These are phyloP conservation scores for Scedosporium boydii DNA, from an alignment of 2,329 filamentous ascomycete species.

Conservation along the genomic window DNA sequence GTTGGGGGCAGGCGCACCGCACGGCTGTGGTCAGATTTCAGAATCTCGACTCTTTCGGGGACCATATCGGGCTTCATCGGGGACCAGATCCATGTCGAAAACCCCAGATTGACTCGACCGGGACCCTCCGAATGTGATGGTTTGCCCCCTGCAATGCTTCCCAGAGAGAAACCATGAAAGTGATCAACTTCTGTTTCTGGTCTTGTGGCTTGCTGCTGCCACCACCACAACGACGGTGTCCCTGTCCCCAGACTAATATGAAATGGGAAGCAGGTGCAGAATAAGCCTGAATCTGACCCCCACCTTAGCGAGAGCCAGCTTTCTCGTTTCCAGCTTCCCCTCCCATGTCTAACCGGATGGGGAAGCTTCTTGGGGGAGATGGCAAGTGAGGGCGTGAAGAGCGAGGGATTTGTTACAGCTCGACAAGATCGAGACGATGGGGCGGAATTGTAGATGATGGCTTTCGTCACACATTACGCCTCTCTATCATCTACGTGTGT, in stretches of 20 bases:
- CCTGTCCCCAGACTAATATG: neutral
- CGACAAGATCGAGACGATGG: too few species aligned
- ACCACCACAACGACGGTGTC: neutral
- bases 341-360: neutral
- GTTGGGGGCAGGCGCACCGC: too few species aligned
- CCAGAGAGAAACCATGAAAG: neutral
- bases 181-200: constrained; percentile 1
- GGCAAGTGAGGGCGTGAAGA: neutral
- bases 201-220: neutral
- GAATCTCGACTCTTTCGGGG: neutral
- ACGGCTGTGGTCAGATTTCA: neutral
- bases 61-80: neutral
- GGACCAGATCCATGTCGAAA: neutral
- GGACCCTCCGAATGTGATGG: neutral
- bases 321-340: neutral
- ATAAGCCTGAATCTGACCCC: constrained; percentile 1
- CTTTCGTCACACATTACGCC: too few species aligned
- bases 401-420: neutral
- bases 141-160: too few species aligned
- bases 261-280: neutral
- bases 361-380: neutral
- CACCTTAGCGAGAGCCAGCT: neutral
- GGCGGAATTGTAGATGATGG: too few species aligned
- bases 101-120: neutral
- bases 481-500: too few species aligned